Evolutionary conservation across 208 protist species (phyloP).

Genomic region (Acanthamoeba royreba): DNA sequence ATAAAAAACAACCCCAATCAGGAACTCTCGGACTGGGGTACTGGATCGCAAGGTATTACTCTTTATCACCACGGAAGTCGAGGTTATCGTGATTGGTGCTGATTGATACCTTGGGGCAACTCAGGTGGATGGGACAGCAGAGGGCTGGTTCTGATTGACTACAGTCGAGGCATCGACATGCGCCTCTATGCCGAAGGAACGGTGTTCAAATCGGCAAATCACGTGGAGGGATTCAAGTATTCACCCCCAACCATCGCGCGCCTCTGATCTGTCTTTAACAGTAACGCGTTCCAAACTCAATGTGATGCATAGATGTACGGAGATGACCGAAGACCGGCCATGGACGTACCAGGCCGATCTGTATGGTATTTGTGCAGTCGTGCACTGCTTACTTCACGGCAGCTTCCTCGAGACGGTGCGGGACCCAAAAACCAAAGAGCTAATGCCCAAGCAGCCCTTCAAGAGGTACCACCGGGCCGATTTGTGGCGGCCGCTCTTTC

Average conservation of each 20-base stretch:
- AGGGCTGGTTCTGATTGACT: constrained; percentile 51
- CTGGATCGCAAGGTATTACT: not conserved
- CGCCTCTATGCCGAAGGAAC: constrained; percentile 21
- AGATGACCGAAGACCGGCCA: not conserved
- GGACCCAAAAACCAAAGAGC: not conserved
- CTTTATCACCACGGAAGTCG: not conserved
- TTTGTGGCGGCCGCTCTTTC: not conserved
- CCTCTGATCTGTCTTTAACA: not conserved
- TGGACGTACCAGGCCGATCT: not conserved
- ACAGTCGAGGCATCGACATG: constrained; percentile 28
- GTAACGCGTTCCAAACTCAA: not conserved
- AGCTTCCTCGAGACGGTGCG: not conserved
- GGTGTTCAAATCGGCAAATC: not conserved
- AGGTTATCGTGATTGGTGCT: not conserved
- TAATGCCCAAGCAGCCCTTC: not conserved
- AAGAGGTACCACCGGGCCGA: not conserved
- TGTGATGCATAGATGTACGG: not conserved
- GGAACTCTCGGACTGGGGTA: not conserved
- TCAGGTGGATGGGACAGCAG: constrained; percentile 1
- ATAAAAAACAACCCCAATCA: not conserved
- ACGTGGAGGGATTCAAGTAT: not conserved
- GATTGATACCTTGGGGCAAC: not conserved
- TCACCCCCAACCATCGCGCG: not conserved
- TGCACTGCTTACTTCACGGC: not conserved
- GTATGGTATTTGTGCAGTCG: not conserved